Evolutionary conservation across 495 filamentous ascomycete species (phyloP).

Genomic region (Pyrenopolyporus hunteri): DNA sequence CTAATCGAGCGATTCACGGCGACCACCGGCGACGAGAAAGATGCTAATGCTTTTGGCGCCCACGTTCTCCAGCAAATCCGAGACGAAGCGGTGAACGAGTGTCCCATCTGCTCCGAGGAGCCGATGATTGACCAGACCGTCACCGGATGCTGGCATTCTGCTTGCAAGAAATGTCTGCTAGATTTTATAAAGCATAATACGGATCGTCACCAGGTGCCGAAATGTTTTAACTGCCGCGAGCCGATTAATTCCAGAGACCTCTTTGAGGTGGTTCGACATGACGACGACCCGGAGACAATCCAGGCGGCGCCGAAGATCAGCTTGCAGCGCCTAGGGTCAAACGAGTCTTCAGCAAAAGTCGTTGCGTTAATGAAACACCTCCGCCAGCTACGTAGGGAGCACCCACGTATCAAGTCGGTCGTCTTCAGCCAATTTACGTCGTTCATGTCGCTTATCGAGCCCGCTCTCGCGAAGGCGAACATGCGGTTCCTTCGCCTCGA

Average conservation of each 20-base stretch:
- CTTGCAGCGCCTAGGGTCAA: slow-evolving; percentile 76
- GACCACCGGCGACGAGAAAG: slow-evolving; percentile 67
- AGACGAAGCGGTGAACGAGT: slow-evolving; percentile 85
- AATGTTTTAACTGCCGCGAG: slow-evolving; percentile 89
- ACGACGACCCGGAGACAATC: slow-evolving; percentile 51
- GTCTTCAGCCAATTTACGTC: slow-evolving; percentile 97
- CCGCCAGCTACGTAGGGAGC: slow-evolving; percentile 62
- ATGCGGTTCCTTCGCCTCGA: slow-evolving; percentile 88
- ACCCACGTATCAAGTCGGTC: slow-evolving; percentile 80
- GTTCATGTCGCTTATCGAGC: slow-evolving; percentile 88
- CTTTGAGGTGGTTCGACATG: slow-evolving; percentile 79
- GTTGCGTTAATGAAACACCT: slow-evolving; percentile 77
- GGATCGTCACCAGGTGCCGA: slow-evolving; percentile 72
- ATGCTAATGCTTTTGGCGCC: slow-evolving; percentile 76
- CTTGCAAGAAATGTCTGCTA: slow-evolving; percentile 88
- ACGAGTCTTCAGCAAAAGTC: slow-evolving; percentile 84
- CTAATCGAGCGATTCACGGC: slow-evolving; percentile 83
- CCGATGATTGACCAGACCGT: slow-evolving; percentile 93
- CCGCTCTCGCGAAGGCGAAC: slow-evolving; percentile 69
- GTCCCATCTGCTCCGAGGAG: slow-evolving; percentile 92
- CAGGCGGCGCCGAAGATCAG: slow-evolving; percentile 67
- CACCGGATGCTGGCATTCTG: slow-evolving; percentile 95
- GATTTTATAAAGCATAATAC: slow-evolving; percentile 87
- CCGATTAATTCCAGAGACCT: slow-evolving; percentile 81
- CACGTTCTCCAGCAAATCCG: slow-evolving; percentile 90